A percentile compares a stretch with the other conserved stretches of the same genome.
phyloP scores from a whole-genome alignment of 208 protist genomes.

The Acanthamoeba royreba region DNA sequence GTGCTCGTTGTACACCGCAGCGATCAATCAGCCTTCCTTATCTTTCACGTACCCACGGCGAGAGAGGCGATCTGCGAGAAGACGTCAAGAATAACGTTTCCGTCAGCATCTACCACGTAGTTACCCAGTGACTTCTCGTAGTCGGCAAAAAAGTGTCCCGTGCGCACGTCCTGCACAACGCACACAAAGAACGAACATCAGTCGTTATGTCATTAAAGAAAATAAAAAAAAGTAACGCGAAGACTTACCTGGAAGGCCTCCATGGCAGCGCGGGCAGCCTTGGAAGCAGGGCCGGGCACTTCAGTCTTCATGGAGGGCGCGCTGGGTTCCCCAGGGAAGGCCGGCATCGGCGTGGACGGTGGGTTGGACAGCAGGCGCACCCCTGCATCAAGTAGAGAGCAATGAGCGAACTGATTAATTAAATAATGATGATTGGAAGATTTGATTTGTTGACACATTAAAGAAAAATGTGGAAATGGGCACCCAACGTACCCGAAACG shows the following conservation, averaged over 20 bases:
- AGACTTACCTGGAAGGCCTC: constrained; percentile 53
- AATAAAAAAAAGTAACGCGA: neutral
- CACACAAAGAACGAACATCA: neutral
- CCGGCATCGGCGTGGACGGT: constrained; percentile 52
- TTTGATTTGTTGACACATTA: too few species aligned
- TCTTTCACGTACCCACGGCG: constrained; percentile 62
- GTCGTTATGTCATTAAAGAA: too few species aligned
- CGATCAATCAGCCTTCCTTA: too few species aligned
- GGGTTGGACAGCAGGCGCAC: neutral
- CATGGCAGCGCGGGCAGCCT: constrained; percentile 46
- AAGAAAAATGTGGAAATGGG: too few species aligned
- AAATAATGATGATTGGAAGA: too few species aligned
- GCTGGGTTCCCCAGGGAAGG: constrained; percentile 62
- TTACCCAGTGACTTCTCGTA: constrained; percentile 75
- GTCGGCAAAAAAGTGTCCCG: constrained; percentile 70
- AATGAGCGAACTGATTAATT: too few species aligned
- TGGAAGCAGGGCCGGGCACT: constrained; percentile 66
- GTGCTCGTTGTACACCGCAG: neutral
- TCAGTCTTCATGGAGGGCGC: constrained; percentile 52
- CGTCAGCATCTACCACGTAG: constrained; percentile 79
- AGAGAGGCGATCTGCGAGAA: constrained; percentile 77
- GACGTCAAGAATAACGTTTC: constrained; percentile 77
- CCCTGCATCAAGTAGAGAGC: too few species aligned
- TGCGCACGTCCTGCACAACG: constrained; percentile 61
- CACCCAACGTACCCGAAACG: too few species aligned